Evolutionary conservation across 148 eudicot genomes (phyloP).

Genomic region (Persicaria tinctoria): DNA sequence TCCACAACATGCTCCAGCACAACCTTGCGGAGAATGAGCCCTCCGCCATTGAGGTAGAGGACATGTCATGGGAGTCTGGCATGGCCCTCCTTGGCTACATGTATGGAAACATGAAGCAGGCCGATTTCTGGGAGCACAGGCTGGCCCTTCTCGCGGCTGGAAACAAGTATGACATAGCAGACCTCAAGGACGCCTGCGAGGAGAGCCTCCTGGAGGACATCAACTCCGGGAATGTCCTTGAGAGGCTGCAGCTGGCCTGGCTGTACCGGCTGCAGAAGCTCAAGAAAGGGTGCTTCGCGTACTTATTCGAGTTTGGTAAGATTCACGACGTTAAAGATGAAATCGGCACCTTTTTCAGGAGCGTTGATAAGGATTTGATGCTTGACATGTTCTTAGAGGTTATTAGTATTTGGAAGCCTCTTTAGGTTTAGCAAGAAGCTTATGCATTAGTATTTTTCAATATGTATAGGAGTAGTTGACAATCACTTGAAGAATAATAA

Average conservation of each 20-base stretch:
- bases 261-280: slow-evolving; percentile 55
- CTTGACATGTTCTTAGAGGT: slow-evolving; percentile 71
- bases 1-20: slow-evolving; percentile 65
- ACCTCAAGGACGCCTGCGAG: slow-evolving; percentile 63
- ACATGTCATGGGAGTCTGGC: slow-evolving; percentile 70
- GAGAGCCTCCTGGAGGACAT: slow-evolving; percentile 80
- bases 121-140: slow-evolving; percentile 75
- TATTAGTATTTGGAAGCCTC: slow-evolving; percentile 57
- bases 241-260: slow-evolving; percentile 77
- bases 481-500: slow-evolving; percentile 1
- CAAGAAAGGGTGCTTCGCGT: slow-evolving; percentile 63
- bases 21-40: slow-evolving; percentile 63
- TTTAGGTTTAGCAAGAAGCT: not conserved
- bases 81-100: slow-evolving; percentile 63
- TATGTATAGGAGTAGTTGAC: no score
- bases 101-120: slow-evolving; percentile 60
- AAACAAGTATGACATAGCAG: slow-evolving; percentile 56
- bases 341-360: slow-evolving; percentile 39
- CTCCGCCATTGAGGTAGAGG: slow-evolving; percentile 60
- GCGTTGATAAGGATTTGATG: slow-evolving; percentile 56
- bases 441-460: no score
- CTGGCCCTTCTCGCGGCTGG: slow-evolving; percentile 62
- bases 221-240: slow-evolving; percentile 61
- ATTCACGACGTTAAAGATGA: slow-evolving; percentile 70
- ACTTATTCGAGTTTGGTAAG: slow-evolving; percentile 77